These are phyloP conservation scores for Nephromyces sp. DNA, from an alignment of 169 alveolate genomes.

Conservation along the genomic window DNA sequence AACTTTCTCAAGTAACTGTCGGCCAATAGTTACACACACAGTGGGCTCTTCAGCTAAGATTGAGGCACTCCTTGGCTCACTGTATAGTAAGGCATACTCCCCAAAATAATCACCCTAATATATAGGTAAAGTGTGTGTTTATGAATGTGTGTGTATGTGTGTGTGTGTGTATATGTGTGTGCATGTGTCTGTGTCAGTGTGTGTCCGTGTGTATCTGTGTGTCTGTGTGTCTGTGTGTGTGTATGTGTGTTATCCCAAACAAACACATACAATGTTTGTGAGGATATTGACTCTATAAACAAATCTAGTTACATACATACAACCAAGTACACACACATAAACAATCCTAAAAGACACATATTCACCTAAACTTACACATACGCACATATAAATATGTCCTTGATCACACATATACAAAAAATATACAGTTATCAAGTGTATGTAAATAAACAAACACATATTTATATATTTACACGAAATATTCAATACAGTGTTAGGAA, in stretches of 20 bases:
- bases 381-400: background rate
- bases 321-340: background rate
- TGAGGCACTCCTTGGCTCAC: slow-evolving; percentile 86
- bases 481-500: too few species aligned
- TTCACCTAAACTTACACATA: background rate
- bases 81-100: slow-evolving; percentile 79
- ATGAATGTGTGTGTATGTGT: background rate
- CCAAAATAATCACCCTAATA: slow-evolving; percentile 82
- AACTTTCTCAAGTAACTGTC: slow-evolving; percentile 63
- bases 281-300: background rate
- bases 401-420: too few species aligned
- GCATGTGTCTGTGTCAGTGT: background rate
- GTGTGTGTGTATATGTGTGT: background rate
- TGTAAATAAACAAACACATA: background rate
- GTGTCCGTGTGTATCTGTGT: background rate
- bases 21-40: slow-evolving; percentile 62
- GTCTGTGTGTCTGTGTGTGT: background rate
- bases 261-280: background rate
- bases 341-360: background rate
- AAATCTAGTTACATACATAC: background rate
- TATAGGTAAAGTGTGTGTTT: background rate
- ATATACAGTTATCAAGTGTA: too few species aligned
- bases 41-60: slow-evolving; percentile 68
- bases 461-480: too few species aligned
- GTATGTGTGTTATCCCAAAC: background rate